Conservation (phyloP, 2,329 filamentous ascomycete genomes). For the Myotisia sp. region DNA sequence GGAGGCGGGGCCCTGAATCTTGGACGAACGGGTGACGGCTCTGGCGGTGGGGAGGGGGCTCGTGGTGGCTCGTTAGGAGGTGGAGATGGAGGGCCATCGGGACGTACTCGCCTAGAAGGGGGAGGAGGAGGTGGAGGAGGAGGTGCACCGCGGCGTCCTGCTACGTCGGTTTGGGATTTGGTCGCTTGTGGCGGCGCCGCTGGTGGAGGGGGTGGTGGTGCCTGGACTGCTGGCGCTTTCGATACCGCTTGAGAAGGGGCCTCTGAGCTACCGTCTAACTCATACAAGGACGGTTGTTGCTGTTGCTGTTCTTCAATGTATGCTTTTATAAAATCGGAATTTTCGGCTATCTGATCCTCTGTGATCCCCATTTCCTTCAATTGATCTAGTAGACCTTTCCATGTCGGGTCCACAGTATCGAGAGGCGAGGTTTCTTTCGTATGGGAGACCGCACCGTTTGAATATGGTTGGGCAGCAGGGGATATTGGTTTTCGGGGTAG, state of each 20-base stretch:
- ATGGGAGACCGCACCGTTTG: too few species aligned
- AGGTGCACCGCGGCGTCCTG: constrained; percentile 46
- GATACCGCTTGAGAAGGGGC: constrained; percentile 28
- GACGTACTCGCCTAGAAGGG: constrained; percentile 31
- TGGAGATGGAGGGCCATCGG: constrained; percentile 25
- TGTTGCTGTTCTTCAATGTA: constrained; percentile 50
- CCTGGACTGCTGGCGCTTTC: constrained; percentile 49
- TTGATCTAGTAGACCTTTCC: constrained; percentile 47
- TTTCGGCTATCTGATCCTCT: constrained; percentile 52
- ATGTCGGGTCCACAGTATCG: constrained; percentile 48
- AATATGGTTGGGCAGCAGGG: constrained; percentile 8
- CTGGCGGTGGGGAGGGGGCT: constrained; percentile 48
- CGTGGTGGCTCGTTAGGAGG: constrained; percentile 36
- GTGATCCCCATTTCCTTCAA: constrained; percentile 52
- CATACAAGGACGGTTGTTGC: constrained; percentile 37
- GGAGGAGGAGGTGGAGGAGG: constrained; percentile 46
- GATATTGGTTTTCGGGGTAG: constrained; percentile 27
- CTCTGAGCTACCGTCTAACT: constrained; percentile 25
- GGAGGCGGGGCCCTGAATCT: constrained; percentile 77
- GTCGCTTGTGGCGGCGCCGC: constrained; percentile 30
- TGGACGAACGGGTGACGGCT: constrained; percentile 55
- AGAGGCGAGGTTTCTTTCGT: constrained; percentile 25
- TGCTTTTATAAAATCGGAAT: constrained; percentile 53
- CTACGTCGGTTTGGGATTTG: constrained; percentile 39
- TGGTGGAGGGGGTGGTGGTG: constrained; percentile 51